Evolutionary conservation across 228 moss, liverwort and hornwort species (phyloP), one percentile per base, ranked within the genome.

Genomic region (Sphagnum magellanicum): DNA sequence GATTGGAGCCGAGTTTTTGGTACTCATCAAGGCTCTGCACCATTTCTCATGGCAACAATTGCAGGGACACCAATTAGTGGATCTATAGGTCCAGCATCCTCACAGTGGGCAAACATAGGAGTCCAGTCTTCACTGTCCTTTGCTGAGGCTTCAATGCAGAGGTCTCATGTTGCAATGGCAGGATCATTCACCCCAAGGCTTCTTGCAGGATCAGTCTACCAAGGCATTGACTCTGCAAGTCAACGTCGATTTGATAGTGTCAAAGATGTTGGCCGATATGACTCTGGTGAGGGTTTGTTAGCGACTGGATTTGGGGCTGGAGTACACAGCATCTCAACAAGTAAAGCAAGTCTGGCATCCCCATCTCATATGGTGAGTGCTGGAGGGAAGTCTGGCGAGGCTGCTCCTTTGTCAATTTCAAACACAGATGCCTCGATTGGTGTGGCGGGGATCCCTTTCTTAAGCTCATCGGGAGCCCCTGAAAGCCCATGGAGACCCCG

Each of bases 1-100:
- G 98, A 98, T 68, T 98, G 94, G 94, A 94, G 92, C 72, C 87
- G 90, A 72, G 84, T 98, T 61, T 85, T 90, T 80, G 98, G 90
- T 72, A 74, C 79, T 49, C 82, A 90, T 53, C 92, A 85, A 67
- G 82, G 75, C 47, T 87, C 86, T 8, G 74, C 88, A 49, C 88
- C 97, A 50, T 89, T 89, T 71, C 72, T 83, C 12, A 87, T 91
- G 88, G 87, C 88, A 55, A 82, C 80, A 57, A 73, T 80, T 72
- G 68, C 81, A 69, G 88, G 85, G 72, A 78, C 83, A 66, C 91
- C 91, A 32, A 81, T 91, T 8, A 90, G 85, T 72, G 84, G 89
- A 69, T 92, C 98, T 65, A 65, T 90, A 14, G 85, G 81, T 68
- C 78, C 79, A 68, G 78, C 81, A 49, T 85, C 81, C 70, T 85